Percentiles rank a stretch among this genome's conserved stretches.
phyloP scores from a whole-genome alignment of 2,329 filamentous ascomycete genomes.

The Colletotrichum eleusines region DNA sequence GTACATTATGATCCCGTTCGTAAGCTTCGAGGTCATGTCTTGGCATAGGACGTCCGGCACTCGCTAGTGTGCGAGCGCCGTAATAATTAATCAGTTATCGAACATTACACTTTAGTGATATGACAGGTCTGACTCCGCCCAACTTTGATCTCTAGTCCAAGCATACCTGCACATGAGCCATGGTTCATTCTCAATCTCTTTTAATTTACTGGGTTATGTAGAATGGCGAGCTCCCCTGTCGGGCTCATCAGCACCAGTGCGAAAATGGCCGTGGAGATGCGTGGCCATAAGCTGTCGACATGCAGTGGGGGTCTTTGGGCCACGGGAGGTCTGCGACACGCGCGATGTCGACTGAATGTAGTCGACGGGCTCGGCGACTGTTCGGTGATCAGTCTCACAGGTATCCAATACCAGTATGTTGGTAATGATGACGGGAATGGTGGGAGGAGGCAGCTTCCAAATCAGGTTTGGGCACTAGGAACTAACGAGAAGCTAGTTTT shows the following conservation, averaged over 20 bases:
- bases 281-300: constrained; percentile 13
- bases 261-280: neutral
- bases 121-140: constrained; percentile 2
- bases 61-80: neutral
- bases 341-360: constrained; percentile 10
- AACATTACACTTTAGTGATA: neutral
- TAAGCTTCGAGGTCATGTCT: neutral
- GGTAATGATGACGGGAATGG: constrained; percentile 12
- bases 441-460: constrained; percentile 25
- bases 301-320: constrained; percentile 28
- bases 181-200: neutral
- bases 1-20: neutral
- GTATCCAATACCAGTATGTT: neutral
- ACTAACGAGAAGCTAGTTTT: constrained; percentile 22
- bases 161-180: neutral
- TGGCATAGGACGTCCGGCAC: neutral
- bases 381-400: neutral
- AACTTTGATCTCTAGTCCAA: neutral
- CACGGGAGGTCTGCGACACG: constrained; percentile 35
- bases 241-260: neutral
- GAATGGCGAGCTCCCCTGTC: neutral
- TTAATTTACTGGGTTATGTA: neutral
- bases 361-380: neutral
- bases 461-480: constrained; percentile 23
- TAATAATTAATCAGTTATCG: too few relatives aligned